These are phyloP conservation scores for Nyssa sinensis DNA, from an alignment of 148 eudicot species.

Conservation along the genomic window DNA sequence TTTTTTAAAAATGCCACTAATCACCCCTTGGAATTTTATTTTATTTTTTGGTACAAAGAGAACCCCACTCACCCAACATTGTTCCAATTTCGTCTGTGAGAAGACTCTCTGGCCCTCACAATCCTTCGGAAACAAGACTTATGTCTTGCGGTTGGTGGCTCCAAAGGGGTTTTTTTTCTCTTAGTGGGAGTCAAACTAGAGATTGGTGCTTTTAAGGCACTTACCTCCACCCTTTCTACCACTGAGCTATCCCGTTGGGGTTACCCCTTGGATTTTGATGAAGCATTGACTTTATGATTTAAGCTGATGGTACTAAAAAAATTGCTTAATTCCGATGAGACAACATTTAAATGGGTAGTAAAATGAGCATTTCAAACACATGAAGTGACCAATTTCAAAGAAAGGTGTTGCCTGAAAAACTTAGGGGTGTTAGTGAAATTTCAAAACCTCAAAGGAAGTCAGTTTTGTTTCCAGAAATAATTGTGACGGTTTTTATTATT, in stretches of 20 bases:
- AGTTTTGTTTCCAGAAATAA: background rate
- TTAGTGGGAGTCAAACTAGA: no score
- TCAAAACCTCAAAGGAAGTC: background rate
- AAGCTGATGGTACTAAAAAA: background rate
- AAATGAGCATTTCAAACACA: background rate
- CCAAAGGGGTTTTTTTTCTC: no score
- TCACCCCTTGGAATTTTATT: no score
- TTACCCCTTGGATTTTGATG: background rate
- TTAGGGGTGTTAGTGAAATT: background rate
- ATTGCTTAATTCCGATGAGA: background rate
- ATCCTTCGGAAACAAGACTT: no score
- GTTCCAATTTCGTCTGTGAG: no score
- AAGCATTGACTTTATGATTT: background rate
- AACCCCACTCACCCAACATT: no score
- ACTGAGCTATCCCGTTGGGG: background rate
- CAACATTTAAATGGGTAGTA: background rate
- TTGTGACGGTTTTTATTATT: background rate
- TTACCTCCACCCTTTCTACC: background rate
- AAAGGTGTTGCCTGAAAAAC: background rate
- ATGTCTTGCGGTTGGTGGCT: no score
- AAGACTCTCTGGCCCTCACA: no score
- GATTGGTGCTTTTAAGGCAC: no score
- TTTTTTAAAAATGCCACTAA: no score
- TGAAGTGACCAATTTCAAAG: background rate
- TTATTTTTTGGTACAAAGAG: no score